A percentile compares a stretch with the other conserved stretches of the same genome.
These are phyloP conservation scores for Salix brachista DNA, from an alignment of 345 rosid species.

Conservation along the genomic window DNA sequence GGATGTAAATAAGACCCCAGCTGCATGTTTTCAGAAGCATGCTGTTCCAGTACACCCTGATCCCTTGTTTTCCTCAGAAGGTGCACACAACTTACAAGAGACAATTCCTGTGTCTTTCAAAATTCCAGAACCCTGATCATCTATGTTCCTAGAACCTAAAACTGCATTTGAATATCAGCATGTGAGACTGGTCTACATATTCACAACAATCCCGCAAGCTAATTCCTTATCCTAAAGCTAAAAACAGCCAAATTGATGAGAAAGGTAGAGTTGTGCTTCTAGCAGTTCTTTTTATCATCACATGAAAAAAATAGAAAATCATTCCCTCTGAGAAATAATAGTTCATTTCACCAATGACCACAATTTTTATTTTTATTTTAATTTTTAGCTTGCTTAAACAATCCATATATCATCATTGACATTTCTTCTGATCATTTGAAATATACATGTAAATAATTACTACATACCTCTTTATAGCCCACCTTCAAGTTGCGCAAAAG, in stretches of 20 bases:
- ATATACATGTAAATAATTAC: background rate
- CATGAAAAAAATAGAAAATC: background rate
- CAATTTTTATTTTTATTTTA: background rate
- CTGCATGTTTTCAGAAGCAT: background rate
- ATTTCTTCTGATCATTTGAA: background rate
- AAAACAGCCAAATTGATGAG: background rate
- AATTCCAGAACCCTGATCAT: background rate
- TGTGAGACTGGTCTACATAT: background rate
- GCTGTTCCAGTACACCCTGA: background rate
- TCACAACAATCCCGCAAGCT: background rate
- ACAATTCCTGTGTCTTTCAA: background rate
- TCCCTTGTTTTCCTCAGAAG: background rate
- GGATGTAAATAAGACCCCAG: background rate
- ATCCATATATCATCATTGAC: background rate
- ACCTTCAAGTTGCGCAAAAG: conserved; percentile 71
- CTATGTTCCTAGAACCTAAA: background rate
- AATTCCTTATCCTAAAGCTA: background rate
- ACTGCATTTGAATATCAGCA: background rate
- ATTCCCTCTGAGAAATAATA: background rate
- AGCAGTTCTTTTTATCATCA: background rate
- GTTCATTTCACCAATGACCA: background rate
- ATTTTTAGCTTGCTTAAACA: background rate
- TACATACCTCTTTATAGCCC: conserved; percentile 63
- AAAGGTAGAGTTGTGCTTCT: background rate
- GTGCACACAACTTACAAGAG: background rate